phyloP scores from a whole-genome alignment of 2,329 filamentous ascomycete species.

The Aspergillus ruber region DNA sequence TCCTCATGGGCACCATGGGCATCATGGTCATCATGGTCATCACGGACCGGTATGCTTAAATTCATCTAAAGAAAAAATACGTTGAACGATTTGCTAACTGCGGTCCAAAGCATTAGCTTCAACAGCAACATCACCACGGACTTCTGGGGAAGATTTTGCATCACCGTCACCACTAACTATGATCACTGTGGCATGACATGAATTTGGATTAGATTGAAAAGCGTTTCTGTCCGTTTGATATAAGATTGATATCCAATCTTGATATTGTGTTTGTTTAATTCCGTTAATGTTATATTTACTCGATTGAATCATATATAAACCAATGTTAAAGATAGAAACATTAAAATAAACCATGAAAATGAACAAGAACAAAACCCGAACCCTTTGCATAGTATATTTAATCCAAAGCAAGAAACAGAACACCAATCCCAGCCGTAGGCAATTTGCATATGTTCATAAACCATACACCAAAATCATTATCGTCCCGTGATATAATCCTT shows the following conservation, averaged over 20 bases:
- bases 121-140: not conserved
- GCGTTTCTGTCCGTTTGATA: no score
- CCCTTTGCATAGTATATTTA: not conserved
- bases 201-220: no score
- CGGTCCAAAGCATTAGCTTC: not conserved
- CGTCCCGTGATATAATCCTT: slow-evolving; percentile 59
- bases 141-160: not conserved
- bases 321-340: no score
- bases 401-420: not conserved
- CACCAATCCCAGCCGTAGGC: not conserved
- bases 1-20: not conserved
- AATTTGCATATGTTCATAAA: not conserved
- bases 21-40: not conserved
- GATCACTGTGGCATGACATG: not conserved
- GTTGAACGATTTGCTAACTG: not conserved
- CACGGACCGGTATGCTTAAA: not conserved
- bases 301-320: no score
- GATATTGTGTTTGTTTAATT: no score
- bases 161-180: not conserved
- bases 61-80: not conserved
- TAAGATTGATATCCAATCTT: no score
- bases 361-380: no score
- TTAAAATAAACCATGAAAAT: no score
- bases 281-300: no score
- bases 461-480: slow-evolving; percentile 12